Base-by-base conservation (phyloP, 495 filamentous ascomycete species). In the Penicillium lagena region DNA sequence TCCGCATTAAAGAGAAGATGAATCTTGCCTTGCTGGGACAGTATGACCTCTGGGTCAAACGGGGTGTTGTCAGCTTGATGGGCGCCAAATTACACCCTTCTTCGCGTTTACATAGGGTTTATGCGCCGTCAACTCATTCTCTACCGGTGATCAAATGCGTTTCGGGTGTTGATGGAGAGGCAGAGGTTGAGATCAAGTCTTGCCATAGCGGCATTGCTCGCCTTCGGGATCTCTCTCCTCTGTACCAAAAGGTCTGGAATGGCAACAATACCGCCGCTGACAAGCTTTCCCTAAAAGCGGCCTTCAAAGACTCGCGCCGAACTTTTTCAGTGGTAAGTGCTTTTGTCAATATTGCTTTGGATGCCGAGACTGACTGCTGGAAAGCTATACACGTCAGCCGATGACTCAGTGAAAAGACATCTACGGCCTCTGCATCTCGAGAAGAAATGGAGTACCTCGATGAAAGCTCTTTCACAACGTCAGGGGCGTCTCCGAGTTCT, bases 181-280 rank as follows among this genome's bases (percentile, higher is more conserved):
- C 72, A 15, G 70, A 76, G 44, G 59, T 78, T 0, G 68, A 71
- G 11, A 57, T 89, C 34, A 70, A 63, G 52, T 79, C 82, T 7
- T 75, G 68, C 37, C 64, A 74, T 11, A 72, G 57, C n/a, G 66
- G 73, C 2, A 59, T 93, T 7, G 66, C 72, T 35, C 70, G 72
- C 29, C 65, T 94, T 9, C 72, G 71, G 30, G 70, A 68, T 15
- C 60, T 90, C 11, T 87, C 82, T 4, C 85, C 86, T 17, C 60
- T 81, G 3, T 91, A 89, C 57, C 73, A 79, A 42, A 81, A 72
- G 36, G 70, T 91, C n/a, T 91, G 87, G 88, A 82, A 82, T 52
- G 75, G 81, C 22, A 50, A 60, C 12, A 66, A 63, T 10, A 68
- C 63, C 1, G 49, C 50, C 35, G 63, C 62, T 7, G 67, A 73